Conservation (phyloP, 192 early-diverging fungal species). For the Chytriomyces hyalinus region DNA sequence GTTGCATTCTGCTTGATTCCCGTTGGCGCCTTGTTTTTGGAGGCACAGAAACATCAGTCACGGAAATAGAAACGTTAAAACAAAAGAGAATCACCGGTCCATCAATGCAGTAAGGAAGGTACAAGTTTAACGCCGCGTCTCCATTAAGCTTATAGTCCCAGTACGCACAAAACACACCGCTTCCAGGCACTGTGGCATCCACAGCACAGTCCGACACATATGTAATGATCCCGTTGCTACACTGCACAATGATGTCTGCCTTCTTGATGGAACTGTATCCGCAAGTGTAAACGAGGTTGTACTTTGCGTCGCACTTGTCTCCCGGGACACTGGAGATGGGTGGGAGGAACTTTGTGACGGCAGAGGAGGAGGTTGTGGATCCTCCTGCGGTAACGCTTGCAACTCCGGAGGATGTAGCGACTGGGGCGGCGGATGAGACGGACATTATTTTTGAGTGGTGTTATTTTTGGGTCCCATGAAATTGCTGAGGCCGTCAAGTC, state of each 20-base stretch:
- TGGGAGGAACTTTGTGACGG: slow-evolving; percentile 11
- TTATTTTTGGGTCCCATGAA: neutral
- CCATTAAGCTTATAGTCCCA: neutral
- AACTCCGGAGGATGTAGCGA: neutral
- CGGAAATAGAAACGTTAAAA: too few species aligned
- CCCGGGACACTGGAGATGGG: neutral
- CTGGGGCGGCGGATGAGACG: neutral
- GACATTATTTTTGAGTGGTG: slow-evolving; percentile 7
- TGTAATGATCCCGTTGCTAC: neutral
- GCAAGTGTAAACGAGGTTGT: slow-evolving; percentile 15
- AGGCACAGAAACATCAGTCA: too few species aligned
- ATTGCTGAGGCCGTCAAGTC: too few species aligned
- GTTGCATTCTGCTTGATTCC: neutral
- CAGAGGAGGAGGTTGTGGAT: neutral
- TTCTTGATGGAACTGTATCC: neutral
- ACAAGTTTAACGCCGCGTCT: neutral
- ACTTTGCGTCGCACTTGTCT: slow-evolving; percentile 1
- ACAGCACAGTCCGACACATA: slow-evolving; percentile 1
- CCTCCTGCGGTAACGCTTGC: neutral
- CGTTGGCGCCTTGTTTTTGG: neutral
- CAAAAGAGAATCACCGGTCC: neutral
- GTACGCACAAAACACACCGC: slow-evolving; percentile 2
- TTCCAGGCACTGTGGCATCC: too few species aligned
- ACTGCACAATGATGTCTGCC: neutral
- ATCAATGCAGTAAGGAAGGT: slow-evolving; percentile 14